Conservation (phyloP, 2,329 filamentous ascomycete genomes). For the Exophiala xenobiotica region DNA sequence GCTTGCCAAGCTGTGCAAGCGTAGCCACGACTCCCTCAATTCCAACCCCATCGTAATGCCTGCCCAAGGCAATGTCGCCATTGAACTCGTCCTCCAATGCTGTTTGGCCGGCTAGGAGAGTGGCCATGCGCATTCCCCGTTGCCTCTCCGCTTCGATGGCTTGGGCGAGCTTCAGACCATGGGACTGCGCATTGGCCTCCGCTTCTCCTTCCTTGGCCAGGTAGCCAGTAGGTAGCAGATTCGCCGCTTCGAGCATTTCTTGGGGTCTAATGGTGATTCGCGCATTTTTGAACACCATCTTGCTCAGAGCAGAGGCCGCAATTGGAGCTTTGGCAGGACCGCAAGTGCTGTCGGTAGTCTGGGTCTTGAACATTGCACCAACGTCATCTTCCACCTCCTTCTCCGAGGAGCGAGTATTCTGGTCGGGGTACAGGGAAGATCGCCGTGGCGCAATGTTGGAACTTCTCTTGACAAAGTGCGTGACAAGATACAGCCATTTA, state of each 20-base stretch:
- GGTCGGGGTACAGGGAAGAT: conserved; percentile 15
- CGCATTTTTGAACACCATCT: conserved; percentile 79
- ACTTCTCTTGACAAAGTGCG: conserved; percentile 59
- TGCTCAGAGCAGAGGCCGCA: conserved; percentile 68
- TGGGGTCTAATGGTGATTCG: conserved; percentile 77
- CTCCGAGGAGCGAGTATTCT: not conserved
- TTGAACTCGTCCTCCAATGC: conserved; percentile 36
- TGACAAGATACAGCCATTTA: conserved; percentile 77
- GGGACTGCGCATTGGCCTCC: not conserved
- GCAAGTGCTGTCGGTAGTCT: not conserved
- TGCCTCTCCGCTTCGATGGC: conserved; percentile 30
- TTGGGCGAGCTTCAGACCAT: conserved; percentile 1
- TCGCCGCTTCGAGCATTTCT: conserved; percentile 34
- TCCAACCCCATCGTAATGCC: conserved; percentile 40
- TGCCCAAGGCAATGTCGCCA: conserved; percentile 36
- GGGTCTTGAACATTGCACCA: not conserved
- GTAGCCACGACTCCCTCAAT: conserved; percentile 38
- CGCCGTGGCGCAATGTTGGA: conserved; percentile 9
- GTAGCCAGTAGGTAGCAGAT: conserved; percentile 16
- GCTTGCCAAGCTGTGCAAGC: conserved; percentile 35
- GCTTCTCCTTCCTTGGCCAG: too few species aligned
- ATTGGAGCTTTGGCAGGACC: conserved; percentile 51
- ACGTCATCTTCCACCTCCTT: not conserved
- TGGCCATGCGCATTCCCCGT: conserved; percentile 38
- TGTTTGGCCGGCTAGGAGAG: conserved; percentile 33